These are phyloP conservation scores for Claviceps sp. DNA, from an alignment of 2,329 filamentous ascomycete genomes.

Conservation along the genomic window DNA sequence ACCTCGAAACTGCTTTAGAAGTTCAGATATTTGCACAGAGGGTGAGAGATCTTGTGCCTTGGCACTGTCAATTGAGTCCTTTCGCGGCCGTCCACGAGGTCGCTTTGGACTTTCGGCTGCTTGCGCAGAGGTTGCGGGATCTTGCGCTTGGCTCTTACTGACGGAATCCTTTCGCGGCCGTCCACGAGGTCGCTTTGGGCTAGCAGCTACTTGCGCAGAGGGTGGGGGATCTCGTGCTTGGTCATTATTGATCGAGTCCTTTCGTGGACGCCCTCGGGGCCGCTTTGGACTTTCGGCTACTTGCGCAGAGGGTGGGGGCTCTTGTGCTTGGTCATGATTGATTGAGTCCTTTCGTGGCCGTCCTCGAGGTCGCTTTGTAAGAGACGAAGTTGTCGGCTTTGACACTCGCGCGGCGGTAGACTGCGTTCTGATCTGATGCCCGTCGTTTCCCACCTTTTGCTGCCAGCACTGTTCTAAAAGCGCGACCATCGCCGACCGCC, in stretches of 20 bases:
- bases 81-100: constrained; percentile 17
- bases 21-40: no score
- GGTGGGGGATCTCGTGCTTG: constrained; percentile 21
- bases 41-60: no score
- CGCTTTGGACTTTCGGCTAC: constrained; percentile 21
- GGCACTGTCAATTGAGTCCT: no score
- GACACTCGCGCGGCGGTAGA: background rate
- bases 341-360: constrained; percentile 20
- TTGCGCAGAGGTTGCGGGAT: constrained; percentile 23
- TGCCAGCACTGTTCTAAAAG: constrained; percentile 60
- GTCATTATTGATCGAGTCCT: constrained; percentile 12
- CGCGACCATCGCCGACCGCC: constrained; percentile 53
- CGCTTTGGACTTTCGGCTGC: constrained; percentile 20
- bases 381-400: constrained; percentile 1
- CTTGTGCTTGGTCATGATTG: constrained; percentile 13
- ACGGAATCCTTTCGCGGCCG: constrained; percentile 22
- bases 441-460: constrained; percentile 31
- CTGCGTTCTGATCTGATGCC: constrained; percentile 9
- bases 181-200: constrained; percentile 25
- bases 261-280: constrained; percentile 27
- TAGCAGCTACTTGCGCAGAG: constrained; percentile 18
- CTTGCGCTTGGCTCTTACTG: constrained; percentile 13
- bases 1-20: no score
- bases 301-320: constrained; percentile 23
- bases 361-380: constrained; percentile 18